These are phyloP conservation scores for Solanum microdontum DNA, from an alignment of 257 asterid species.

Conservation along the genomic window DNA sequence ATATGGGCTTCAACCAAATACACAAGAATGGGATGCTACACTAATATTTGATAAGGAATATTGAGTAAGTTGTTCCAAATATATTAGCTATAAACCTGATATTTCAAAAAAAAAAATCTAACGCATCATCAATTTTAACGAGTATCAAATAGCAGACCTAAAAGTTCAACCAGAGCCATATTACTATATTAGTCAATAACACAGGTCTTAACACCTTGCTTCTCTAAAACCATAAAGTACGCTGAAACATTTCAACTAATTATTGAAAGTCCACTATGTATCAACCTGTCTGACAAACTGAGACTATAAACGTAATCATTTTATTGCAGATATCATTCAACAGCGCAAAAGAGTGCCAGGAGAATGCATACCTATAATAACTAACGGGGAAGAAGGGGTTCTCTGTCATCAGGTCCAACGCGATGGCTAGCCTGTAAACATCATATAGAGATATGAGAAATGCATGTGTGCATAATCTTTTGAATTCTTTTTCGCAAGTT, in stretches of 20 bases:
- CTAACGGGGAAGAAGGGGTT: conserved; percentile 8
- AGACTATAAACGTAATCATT: not conserved
- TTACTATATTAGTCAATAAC: not conserved
- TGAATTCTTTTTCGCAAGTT: not conserved
- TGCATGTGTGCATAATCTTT: not conserved
- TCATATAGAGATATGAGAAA: not conserved
- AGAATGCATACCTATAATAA: not conserved
- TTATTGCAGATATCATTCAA: not conserved
- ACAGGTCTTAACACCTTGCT: not conserved
- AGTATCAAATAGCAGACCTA: not conserved
- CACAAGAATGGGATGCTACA: not conserved
- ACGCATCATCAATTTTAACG: not conserved
- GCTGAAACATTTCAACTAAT: not conserved
- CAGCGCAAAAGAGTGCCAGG: not conserved
- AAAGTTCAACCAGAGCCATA: not conserved
- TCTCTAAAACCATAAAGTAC: not conserved
- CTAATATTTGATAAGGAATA: not conserved
- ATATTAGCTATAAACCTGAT: not conserved
- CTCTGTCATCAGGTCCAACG: conserved; percentile 2
- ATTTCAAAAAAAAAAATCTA: not conserved
- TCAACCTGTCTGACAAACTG: not conserved
- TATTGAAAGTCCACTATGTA: not conserved
- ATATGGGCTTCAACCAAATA: not conserved
- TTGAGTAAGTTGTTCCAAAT: not conserved
- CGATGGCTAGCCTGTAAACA: conserved; percentile 5